Evolutionary conservation across 2,329 filamentous ascomycete species (phyloP), one percentile per base, ranked within the genome.

Genomic region (Hypomyces rosellus): DNA sequence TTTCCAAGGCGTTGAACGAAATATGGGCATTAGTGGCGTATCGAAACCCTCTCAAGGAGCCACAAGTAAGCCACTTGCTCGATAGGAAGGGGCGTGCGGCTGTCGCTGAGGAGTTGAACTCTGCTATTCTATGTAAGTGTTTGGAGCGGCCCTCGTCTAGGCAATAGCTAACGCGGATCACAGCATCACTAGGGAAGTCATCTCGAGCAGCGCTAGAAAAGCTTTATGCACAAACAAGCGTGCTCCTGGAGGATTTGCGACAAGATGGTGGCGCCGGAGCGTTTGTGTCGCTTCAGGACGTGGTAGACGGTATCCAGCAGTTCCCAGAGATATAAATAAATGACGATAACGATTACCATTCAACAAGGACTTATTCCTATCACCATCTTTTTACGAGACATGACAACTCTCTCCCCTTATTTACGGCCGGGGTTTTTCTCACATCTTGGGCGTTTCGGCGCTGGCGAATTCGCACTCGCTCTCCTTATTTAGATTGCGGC

Each of bases 101-200:
- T 15, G 89, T 97, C 38, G 91, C 91, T 8, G 93, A 99, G 71
- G 91, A 96, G 67, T 74, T 99, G 50, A 97, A 97, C 68, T 88
- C 89, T 54, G 91, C 89, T 43, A 96, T 99, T 60, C 69, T 99
- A 53, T 83, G 90, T 95, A 73, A 72, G 84, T 76, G 14, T 34
- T 45, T 11, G 12, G 9, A 30, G 3, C 6, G 9, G 8, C 15
- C 16, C 15, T 39, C 13, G 11, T 25, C 25, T 2, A n/a, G 5
- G 25, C 36, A 16, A 22, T n/a, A 13, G 49, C 61, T 63, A 60
- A 65, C 48, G 12, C 36, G 5, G 5, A 8, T 18, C 36, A 37
- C 46, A 96, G 92, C 89, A 39, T 95, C 89, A 1, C 76, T 96
- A 3, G 93, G 93, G 45, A 95, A 95, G 69, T 92, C 89, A 0